These are phyloP conservation scores for Acanthamoeba royreba DNA, from an alignment of 208 protist genomes.

Conservation along the genomic window DNA sequence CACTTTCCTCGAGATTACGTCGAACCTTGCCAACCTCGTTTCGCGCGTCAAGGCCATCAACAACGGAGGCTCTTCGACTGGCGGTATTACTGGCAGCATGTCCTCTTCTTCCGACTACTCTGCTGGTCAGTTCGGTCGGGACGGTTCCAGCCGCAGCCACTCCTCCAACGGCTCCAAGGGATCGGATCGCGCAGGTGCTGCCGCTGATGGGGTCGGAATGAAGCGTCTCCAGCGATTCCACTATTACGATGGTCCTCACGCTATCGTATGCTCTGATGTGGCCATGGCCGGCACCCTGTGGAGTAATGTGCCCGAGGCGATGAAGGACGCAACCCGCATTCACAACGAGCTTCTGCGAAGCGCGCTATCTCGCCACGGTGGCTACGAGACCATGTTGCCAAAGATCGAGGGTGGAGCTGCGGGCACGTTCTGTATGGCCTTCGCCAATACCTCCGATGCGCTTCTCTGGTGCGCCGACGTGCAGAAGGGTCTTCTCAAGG, in stretches of 20 bases:
- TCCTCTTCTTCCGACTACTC: neutral
- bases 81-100: neutral
- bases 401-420: neutral
- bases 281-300: neutral
- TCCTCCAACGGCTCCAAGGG: neutral
- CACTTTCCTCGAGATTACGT: neutral
- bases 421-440: conserved; percentile 30
- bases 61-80: neutral
- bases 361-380: neutral
- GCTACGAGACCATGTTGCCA: neutral
- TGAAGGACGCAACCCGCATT: neutral
- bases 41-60: neutral
- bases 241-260: neutral
- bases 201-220: too few species aligned
- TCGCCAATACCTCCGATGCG: neutral
- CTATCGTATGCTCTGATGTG: conserved; percentile 27
- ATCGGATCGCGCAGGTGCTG: neutral
- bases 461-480: neutral
- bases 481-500: neutral
- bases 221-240: neutral
- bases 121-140: neutral
- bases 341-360: conserved; percentile 10
- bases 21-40: neutral
- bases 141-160: neutral
- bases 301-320: neutral